phyloP scores from a whole-genome alignment of 441 rosid species.

The Adansonia gregorii region DNA sequence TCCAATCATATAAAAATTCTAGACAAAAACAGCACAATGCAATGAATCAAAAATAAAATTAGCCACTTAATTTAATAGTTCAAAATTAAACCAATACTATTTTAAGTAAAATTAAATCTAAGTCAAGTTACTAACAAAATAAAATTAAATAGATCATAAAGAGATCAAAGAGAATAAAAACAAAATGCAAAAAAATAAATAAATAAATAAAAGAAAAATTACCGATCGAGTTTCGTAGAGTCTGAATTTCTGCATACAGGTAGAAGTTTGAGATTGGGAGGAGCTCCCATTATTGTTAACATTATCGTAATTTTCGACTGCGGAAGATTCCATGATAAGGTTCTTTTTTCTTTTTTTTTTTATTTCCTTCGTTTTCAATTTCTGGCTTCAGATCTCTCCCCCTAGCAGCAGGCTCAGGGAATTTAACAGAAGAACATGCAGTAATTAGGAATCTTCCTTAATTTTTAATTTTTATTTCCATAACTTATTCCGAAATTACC shows the following conservation, averaged over 20 bases:
- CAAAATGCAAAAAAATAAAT: constrained; percentile 31
- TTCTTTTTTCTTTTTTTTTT: not conserved
- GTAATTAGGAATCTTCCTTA: not conserved
- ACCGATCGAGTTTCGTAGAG: constrained; percentile 84
- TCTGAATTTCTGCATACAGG: constrained; percentile 69
- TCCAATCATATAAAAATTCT: constrained; percentile 95
- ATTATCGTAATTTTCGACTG: constrained; percentile 37
- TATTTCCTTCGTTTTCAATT: constrained; percentile 9
- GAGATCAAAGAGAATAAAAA: constrained; percentile 17
- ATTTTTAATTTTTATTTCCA: not conserved
- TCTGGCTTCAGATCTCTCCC: constrained; percentile 56
- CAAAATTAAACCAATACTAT: not conserved
- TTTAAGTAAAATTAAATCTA: constrained; percentile 1
- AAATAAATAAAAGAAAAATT: constrained; percentile 10
- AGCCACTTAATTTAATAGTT: constrained; percentile 4
- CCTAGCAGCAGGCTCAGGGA: constrained; percentile 83
- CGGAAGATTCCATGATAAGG: constrained; percentile 42
- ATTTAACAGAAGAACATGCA: constrained; percentile 63
- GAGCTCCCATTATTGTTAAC: constrained; percentile 35
- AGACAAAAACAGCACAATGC: constrained; percentile 30
- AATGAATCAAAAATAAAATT: constrained; percentile 13
- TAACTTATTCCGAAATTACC: not conserved
- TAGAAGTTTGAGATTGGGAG: constrained; percentile 34
- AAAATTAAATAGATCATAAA: constrained; percentile 13
- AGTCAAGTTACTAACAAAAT: not conserved